phyloP scores from a whole-genome alignment of 345 rosid species.

The Hibiscus tridactylites region DNA sequence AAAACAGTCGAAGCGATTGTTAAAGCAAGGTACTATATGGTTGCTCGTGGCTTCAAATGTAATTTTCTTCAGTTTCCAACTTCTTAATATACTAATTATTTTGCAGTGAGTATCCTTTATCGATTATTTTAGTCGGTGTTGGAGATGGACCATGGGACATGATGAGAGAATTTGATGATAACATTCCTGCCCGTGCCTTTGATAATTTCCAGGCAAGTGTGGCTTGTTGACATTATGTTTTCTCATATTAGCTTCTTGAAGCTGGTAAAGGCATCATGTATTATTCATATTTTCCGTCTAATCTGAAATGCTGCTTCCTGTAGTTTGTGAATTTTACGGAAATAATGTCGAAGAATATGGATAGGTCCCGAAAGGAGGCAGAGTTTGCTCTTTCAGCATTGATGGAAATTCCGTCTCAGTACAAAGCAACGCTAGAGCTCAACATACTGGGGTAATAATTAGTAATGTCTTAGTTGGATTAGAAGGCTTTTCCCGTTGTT shows the following conservation, averaged over 20 bases:
- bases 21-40: conserved; percentile 53
- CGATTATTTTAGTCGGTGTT: conserved; percentile 82
- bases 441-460: conserved; percentile 44
- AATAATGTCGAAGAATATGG: conserved; percentile 48
- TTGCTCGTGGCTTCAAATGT: background rate
- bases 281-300: background rate
- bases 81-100: conserved; percentile 1
- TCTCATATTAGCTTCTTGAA: background rate
- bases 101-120: conserved; percentile 69
- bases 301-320: conserved; percentile 3
- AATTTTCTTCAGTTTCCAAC: background rate
- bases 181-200: conserved; percentile 79
- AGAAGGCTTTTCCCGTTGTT: background rate
- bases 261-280: background rate
- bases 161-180: conserved; percentile 91
- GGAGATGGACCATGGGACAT: conserved; percentile 98
- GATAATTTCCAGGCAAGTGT: conserved; percentile 72
- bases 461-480: conserved; percentile 15
- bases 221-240: background rate
- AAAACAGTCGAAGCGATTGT: conserved; percentile 78
- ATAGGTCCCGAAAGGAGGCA: conserved; percentile 39
- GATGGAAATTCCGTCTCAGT: conserved; percentile 68
- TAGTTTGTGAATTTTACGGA: conserved; percentile 66
- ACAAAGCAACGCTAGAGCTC: conserved; percentile 57
- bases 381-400: conserved; percentile 54